These are phyloP conservation scores for Colletotrichum zoysiae DNA, from an alignment of 2,329 filamentous ascomycete genomes.

Conservation along the genomic window DNA sequence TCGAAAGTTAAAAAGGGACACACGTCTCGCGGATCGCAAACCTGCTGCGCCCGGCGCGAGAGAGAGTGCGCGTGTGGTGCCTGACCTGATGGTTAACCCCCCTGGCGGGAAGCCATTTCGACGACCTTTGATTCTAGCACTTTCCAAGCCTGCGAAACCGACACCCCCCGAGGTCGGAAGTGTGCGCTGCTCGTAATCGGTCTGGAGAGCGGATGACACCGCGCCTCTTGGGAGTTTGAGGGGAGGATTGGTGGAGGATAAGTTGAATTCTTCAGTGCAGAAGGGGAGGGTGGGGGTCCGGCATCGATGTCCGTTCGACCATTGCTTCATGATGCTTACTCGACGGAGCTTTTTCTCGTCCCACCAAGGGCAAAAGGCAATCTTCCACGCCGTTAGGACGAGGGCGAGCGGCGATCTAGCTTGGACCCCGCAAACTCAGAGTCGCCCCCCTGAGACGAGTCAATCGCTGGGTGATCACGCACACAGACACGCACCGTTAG, in stretches of 20 bases:
- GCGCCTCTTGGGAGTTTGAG: neutral
- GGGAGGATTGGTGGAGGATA: neutral
- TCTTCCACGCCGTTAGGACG: neutral
- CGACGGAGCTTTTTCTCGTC: neutral
- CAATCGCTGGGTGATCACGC: neutral
- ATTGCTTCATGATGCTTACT: neutral
- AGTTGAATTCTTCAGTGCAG: neutral
- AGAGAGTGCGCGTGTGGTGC: neutral
- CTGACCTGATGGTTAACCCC: no score
- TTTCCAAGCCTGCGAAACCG: neutral
- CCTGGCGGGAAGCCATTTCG: neutral
- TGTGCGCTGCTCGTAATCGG: neutral
- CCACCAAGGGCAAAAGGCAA: neutral
- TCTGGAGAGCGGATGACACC: neutral
- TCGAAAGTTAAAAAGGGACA: neutral
- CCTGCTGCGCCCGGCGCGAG: neutral
- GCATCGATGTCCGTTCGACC: neutral
- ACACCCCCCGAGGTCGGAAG: neutral
- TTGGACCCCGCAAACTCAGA: neutral
- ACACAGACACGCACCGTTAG: no score
- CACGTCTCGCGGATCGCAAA: neutral
- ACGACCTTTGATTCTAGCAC: neutral
- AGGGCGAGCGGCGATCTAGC: neutral
- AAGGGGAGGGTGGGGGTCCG: neutral
- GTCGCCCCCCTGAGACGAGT: conserved; percentile 1